A percentile compares a stretch with the other conserved stretches of the same genome.
Evolutionary conservation across 257 asterid species (phyloP).

Genomic region (Petunia secreta): DNA sequence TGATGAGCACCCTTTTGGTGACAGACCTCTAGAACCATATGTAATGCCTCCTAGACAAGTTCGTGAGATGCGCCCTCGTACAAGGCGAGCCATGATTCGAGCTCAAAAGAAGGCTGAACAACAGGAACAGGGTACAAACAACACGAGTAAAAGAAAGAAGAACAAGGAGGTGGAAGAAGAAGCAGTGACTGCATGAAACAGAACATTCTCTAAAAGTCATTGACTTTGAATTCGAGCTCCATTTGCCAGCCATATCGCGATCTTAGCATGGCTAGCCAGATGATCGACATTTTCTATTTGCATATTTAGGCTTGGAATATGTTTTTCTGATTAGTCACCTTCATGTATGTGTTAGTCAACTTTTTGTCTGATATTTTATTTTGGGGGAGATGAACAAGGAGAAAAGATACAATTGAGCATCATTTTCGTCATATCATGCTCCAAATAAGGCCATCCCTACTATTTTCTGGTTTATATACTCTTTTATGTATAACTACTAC

Average conservation of each 20-base stretch:
- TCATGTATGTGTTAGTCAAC: neutral
- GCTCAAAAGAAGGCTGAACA: conserved; percentile 93
- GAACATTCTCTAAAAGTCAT: neutral
- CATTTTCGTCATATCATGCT: neutral
- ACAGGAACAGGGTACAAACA: conserved; percentile 53
- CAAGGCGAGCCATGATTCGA: conserved; percentile 82
- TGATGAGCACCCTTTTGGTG: conserved; percentile 85
- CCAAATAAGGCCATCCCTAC: conserved; percentile 3
- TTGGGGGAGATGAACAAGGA: conserved; percentile 18
- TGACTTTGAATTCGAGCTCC: neutral
- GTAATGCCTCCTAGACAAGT: conserved; percentile 89
- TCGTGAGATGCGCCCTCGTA: conserved; percentile 92
- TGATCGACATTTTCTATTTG: neutral
- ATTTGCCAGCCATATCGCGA: conserved; percentile 5
- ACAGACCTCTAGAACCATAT: conserved; percentile 67
- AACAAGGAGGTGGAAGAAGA: conserved; percentile 47
- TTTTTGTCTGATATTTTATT: neutral
- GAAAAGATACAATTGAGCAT: conserved; percentile 7
- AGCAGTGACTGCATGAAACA: conserved; percentile 44
- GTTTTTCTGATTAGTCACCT: neutral
- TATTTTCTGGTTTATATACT: neutral
- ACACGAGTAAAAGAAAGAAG: conserved; percentile 65
- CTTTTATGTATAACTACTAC: neutral
- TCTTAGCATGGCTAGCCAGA: neutral
- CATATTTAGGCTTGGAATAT: neutral